A percentile compares a stretch with the other conserved stretches of the same genome.
Evolutionary conservation across 2,329 filamentous ascomycete genomes (phyloP).

Genomic region (Xylariaceae sp.): DNA sequence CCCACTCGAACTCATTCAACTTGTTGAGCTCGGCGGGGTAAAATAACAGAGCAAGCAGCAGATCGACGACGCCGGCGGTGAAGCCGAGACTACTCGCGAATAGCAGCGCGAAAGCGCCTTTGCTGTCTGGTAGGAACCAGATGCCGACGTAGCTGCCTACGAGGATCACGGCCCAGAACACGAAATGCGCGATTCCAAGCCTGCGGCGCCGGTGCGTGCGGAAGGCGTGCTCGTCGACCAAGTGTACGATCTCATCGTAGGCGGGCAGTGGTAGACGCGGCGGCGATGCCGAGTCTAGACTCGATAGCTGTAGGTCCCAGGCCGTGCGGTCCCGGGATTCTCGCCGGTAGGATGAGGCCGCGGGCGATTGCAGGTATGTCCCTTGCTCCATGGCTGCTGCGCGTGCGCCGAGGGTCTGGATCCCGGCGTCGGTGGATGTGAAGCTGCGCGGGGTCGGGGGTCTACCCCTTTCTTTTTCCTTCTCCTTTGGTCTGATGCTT

Average conservation of each 20-base stretch:
- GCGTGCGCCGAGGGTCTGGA: slow-evolving; percentile 26
- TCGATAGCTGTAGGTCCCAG: slow-evolving; percentile 45
- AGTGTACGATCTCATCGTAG: slow-evolving; percentile 76
- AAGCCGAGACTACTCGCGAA: slow-evolving; percentile 81
- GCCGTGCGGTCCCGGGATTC: slow-evolving; percentile 34
- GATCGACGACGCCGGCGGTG: slow-evolving; percentile 78
- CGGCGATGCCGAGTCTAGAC: slow-evolving; percentile 20
- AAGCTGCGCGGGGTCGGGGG: slow-evolving; percentile 19
- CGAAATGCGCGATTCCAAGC: slow-evolving; percentile 77
- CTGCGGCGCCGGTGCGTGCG: slow-evolving; percentile 77
- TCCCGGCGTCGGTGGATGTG: slow-evolving; percentile 26
- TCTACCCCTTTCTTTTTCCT: slow-evolving; percentile 14
- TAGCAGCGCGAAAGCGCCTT: slow-evolving; percentile 80
- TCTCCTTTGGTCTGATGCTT: slow-evolving; percentile 8
- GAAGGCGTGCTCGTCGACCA: slow-evolving; percentile 70
- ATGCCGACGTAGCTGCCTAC: slow-evolving; percentile 79
- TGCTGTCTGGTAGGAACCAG: slow-evolving; percentile 80
- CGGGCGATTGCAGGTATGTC: slow-evolving; percentile 49
- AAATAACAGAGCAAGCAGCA: slow-evolving; percentile 86
- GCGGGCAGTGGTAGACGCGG: slow-evolving; percentile 53
- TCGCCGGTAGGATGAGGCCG: slow-evolving; percentile 40
- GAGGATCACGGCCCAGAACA: slow-evolving; percentile 68
- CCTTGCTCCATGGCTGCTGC: slow-evolving; percentile 45
- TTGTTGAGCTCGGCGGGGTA: slow-evolving; percentile 82
- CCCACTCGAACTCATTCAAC: slow-evolving; percentile 92